Base-by-base conservation (phyloP, 208 protist genomes). In the Leishmania martiniquensis region DNA sequence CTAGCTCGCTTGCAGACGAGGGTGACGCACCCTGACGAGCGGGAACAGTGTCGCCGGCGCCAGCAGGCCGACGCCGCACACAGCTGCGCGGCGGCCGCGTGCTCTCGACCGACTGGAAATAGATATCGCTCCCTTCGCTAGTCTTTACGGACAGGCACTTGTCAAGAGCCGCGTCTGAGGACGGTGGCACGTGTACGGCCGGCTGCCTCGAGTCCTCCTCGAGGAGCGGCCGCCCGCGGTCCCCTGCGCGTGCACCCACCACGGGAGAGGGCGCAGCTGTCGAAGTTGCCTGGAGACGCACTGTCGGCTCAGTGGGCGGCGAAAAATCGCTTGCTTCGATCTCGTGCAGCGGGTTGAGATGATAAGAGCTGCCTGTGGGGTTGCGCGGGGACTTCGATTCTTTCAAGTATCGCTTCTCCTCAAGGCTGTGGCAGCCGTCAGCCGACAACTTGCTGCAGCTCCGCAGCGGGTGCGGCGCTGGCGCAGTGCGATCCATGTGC, bases 321-420 rank as follows among this genome's bases (percentile, higher is more conserved):
- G 55, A 57, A 6, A 47, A 75, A 29, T 39, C 17, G 37, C 54
- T 75, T 47, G 2, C n/a, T 34, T 12, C 60, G n/a, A 79, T 32
- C 17, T 57, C 79, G 13, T 71, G 62, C 47, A 88, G 54, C 66
- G 84, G 84, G 47, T 80, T 81, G n/a, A 88, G 70, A 59, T 88
- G 80, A 55, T 79, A 81, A 37, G 75, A 70, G 70, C 55, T 65
- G 34, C 77, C 81, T 1, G 52, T 67, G 1, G 75, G 15, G 72
- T 83, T 85, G 45, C 77, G 77, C 20, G 70, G 74, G 6, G 60
- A 82, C 63, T 75, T 77, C 5, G 72, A 37, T 60, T 77, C 78
- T 20, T 69, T 74, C 54, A 77, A 42, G 39, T 70, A 69, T 0
- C 65, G 65, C 55, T 10, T 57, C 34, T n/a, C 9, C 32, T 77